Conservation (phyloP, 345 rosid genomes). For the Carallia pectinifolia region DNA sequence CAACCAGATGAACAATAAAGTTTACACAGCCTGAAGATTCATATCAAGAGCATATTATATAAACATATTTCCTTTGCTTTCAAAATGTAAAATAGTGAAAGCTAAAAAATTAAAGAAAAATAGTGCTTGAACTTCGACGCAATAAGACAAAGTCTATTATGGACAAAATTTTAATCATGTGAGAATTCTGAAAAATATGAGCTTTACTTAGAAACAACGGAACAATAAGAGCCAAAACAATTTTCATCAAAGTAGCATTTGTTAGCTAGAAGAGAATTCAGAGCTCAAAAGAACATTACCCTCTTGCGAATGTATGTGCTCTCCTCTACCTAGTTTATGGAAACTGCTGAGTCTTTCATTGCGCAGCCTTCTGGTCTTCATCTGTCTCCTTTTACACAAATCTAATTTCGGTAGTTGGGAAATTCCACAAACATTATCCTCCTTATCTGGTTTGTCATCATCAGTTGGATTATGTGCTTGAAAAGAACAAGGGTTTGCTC, state of each 20-base stretch:
- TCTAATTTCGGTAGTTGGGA: constrained; percentile 49
- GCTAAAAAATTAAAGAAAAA: background rate
- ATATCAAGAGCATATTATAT: background rate
- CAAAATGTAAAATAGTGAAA: background rate
- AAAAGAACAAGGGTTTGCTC: constrained; percentile 29
- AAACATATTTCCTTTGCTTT: background rate
- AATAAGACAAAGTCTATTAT: too few relatives aligned
- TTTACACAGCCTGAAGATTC: too few relatives aligned
- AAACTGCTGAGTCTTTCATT: constrained; percentile 31
- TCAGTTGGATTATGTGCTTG: constrained; percentile 6
- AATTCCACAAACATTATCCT: constrained; percentile 34
- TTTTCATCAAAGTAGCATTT: background rate
- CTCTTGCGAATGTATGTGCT: constrained; percentile 19
- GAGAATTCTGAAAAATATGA: background rate
- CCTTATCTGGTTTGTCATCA: constrained; percentile 27
- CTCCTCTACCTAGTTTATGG: constrained; percentile 26
- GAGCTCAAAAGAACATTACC: constrained; percentile 27
- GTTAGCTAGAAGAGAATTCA: constrained; percentile 4
- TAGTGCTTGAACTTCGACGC: background rate
- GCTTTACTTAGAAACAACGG: background rate
- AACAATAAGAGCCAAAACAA: background rate
- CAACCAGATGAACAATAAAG: too few relatives aligned
- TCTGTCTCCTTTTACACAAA: constrained; percentile 36
- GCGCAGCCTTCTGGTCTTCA: constrained; percentile 28
- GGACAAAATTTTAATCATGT: background rate